phyloP scores from a whole-genome alignment of 2,329 filamentous ascomycete genomes.

The Colletotrichum cereale region DNA sequence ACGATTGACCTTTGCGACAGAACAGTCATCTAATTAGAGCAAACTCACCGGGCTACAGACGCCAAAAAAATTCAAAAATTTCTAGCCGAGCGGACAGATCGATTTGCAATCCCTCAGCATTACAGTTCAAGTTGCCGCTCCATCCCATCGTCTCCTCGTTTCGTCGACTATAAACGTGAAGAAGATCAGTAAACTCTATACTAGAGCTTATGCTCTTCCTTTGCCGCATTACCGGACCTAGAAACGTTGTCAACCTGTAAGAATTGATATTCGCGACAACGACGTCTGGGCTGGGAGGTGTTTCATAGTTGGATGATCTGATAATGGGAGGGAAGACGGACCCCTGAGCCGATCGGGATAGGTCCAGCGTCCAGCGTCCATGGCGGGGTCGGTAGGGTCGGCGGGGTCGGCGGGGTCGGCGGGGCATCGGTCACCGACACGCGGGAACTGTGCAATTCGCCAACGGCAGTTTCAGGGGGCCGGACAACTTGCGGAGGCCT shows the following conservation, averaged over 20 bases:
- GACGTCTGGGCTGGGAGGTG: not conserved
- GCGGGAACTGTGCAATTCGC: conserved; percentile 18
- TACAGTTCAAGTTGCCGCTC: not conserved
- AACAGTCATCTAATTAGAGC: too few species aligned
- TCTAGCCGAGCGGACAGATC: too few species aligned
- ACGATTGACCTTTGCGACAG: not conserved
- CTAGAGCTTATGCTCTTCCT: not conserved
- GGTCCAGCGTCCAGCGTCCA: conserved; percentile 12
- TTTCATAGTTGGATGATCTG: conserved; percentile 28
- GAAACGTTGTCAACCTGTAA: not conserved
- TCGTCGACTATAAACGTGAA: not conserved
- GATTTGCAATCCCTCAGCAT: too few species aligned
- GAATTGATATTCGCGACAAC: not conserved
- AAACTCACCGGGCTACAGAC: not conserved
- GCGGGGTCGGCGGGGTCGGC: conserved; percentile 18
- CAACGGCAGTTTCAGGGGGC: conserved; percentile 12
- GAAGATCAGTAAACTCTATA: not conserved
- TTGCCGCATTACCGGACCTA: conserved; percentile 13
- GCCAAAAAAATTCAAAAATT: too few species aligned
- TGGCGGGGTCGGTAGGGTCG: conserved; percentile 18
- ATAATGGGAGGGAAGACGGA: conserved; percentile 9
- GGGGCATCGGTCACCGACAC: conserved; percentile 18
- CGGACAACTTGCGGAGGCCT: not conserved
- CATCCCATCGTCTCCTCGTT: not conserved
- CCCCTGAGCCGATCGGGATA: conserved; percentile 14